Evolutionary conservation across 2,329 filamentous ascomycete genomes (phyloP).

Genomic region (Bipolaris zeicola): DNA sequence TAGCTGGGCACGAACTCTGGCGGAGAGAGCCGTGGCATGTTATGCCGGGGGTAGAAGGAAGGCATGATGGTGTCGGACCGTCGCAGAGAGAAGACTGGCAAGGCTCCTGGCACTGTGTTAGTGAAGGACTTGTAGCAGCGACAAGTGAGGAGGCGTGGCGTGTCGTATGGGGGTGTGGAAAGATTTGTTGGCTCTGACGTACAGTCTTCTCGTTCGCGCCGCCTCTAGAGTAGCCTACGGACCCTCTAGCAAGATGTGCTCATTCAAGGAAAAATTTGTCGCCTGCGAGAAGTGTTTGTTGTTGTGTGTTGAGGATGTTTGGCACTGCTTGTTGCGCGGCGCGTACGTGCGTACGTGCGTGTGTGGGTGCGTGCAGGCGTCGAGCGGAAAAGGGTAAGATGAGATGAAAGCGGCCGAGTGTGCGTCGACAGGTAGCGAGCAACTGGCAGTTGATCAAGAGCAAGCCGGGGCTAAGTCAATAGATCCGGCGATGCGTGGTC

Average conservation of each 20-base stretch:
- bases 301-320: conserved; percentile 19
- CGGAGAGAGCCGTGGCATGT: conserved; percentile 54
- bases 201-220: conserved; percentile 50
- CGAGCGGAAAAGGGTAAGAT: background rate
- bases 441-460: conserved; percentile 24
- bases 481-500: conserved; percentile 42
- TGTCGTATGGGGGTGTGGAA: conserved; percentile 1
- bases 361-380: background rate
- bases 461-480: conserved; percentile 48
- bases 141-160: conserved; percentile 5
- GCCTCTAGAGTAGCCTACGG: conserved; percentile 43
- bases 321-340: conserved; percentile 12
- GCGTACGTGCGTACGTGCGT: conserved; percentile 1
- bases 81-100: conserved; percentile 51
- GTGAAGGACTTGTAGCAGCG: conserved; percentile 4
- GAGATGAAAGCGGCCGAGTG: conserved; percentile 24
- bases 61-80: conserved; percentile 53
- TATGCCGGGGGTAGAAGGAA: conserved; percentile 56
- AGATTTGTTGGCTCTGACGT: conserved; percentile 23
- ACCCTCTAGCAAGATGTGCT: conserved; percentile 41
- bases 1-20: conserved; percentile 55
- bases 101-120: conserved; percentile 43
- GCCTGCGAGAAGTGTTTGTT: conserved; percentile 12
- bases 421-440: conserved; percentile 20
- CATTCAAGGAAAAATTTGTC: conserved; percentile 45